Evolutionary conservation across 257 asterid genomes (phyloP), one percentile per base, ranked within the genome.

Genomic region (Knoxia roxburghii): DNA sequence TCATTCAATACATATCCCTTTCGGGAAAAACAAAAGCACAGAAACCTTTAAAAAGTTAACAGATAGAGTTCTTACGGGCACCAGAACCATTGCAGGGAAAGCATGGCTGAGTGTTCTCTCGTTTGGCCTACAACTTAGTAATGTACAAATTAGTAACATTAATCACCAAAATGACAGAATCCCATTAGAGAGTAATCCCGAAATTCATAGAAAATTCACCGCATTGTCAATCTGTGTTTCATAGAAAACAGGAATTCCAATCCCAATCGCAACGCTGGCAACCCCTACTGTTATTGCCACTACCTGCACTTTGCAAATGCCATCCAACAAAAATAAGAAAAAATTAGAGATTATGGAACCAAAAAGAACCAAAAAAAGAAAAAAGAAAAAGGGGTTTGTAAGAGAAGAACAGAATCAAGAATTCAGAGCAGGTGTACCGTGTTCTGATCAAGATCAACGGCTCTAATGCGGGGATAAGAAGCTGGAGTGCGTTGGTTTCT

Each of bases 51-150:
- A 26, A 21, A 63, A 65, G 14, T 29, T 33, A 11, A 58, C 26
- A 58, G 1, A 30, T n/a, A 23, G 78, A 70, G 72, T 20, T 9
- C 95, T 84, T 83, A 93, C 97, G 99, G 74, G 99, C 88, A 29
- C 97, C 99, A 29, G 86, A 56, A 72, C 99, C 99, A 29, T 63
- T 71, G 79, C 99, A 93, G 82, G 99, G 97, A 68, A 93, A 93
- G 81, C 99, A 93, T 7, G 96, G 80, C 79, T 93, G 99, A 26
- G 95, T 90, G 64, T 90, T 93, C 0, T 90, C 97, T 76, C 99
- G 77, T 68, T 90, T 90, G 32, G 99, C 73, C 99, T 93, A 83
- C 76, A 81, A 13, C 49, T 77, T 26, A 45, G 20, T 2, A n/a
- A 23, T 61, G 18, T 12, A 61, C 30, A 53, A 46, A 27, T 64